Conservation (phyloP, 345 rosid species). For the Citrus maxima region DNA sequence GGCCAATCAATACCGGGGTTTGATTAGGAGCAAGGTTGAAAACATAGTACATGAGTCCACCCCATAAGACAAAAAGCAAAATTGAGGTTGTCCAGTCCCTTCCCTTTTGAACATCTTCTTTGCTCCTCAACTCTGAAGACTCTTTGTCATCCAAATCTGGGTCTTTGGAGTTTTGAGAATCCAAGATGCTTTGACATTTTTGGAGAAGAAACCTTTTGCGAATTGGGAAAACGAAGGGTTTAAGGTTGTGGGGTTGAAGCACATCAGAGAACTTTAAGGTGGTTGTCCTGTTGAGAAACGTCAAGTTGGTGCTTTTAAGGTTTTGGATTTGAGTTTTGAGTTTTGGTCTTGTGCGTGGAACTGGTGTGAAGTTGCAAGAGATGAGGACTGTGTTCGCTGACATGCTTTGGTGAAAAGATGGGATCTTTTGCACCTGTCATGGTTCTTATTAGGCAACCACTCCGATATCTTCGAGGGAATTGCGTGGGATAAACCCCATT, state of each 20-base stretch:
- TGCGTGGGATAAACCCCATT: no score
- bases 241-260: conserved; percentile 15
- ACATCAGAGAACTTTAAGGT: conserved; percentile 18
- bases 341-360: conserved; percentile 29
- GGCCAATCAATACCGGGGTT: conserved; percentile 50
- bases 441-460: no score
- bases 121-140: conserved; percentile 13
- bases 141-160: conserved; percentile 23
- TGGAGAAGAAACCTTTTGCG: conserved; percentile 27
- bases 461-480: no score
- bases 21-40: conserved; percentile 73
- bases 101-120: conserved; percentile 27
- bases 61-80: conserved; percentile 68
- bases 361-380: conserved; percentile 49
- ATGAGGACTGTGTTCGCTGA: conserved; percentile 37
- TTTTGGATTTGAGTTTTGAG: conserved; percentile 19
- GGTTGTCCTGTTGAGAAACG: neutral
- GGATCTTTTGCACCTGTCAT: neutral
- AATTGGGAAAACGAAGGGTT: conserved; percentile 2
- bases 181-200: conserved; percentile 40
- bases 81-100: conserved; percentile 77
- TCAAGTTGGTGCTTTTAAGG: neutral
- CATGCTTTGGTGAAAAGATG: conserved; percentile 24
- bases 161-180: conserved; percentile 45
- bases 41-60: conserved; percentile 69